These are phyloP conservation scores for Fusarium mexicanum DNA, from an alignment of 2,329 filamentous ascomycete species.

Conservation along the genomic window DNA sequence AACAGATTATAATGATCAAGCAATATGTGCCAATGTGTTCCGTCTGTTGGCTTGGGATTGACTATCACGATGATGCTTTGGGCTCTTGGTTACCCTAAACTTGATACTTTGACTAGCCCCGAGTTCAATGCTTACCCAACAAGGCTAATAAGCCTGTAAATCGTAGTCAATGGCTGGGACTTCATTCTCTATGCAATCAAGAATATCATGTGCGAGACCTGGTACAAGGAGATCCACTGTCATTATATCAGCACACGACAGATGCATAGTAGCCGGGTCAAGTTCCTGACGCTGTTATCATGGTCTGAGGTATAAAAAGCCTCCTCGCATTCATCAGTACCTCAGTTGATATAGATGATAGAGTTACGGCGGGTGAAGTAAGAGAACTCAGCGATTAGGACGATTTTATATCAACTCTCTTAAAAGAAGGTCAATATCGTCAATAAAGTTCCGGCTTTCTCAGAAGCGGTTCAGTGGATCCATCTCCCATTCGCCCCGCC, in stretches of 20 bases:
- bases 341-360: neutral
- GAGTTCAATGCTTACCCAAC: neutral
- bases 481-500: conserved; percentile 24
- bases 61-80: neutral
- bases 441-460: neutral
- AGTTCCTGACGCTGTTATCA: no score
- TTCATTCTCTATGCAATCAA: neutral
- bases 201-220: neutral
- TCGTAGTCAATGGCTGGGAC: neutral
- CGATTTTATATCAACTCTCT: neutral
- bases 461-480: conserved; percentile 9
- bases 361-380: neutral
- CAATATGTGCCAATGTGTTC: neutral
- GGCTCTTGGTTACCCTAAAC: neutral
- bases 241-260: neutral
- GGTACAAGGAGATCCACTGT: neutral
- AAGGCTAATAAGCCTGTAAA: neutral
- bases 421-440: neutral
- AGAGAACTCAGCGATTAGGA: neutral
- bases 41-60: neutral
- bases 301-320: neutral
- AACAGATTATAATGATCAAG: neutral
- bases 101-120: neutral
- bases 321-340: neutral
- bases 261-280: neutral